Evolutionary conservation across 2,329 filamentous ascomycete species (phyloP), one percentile per base, ranked within the genome.

Genomic region (Periconia digitata): DNA sequence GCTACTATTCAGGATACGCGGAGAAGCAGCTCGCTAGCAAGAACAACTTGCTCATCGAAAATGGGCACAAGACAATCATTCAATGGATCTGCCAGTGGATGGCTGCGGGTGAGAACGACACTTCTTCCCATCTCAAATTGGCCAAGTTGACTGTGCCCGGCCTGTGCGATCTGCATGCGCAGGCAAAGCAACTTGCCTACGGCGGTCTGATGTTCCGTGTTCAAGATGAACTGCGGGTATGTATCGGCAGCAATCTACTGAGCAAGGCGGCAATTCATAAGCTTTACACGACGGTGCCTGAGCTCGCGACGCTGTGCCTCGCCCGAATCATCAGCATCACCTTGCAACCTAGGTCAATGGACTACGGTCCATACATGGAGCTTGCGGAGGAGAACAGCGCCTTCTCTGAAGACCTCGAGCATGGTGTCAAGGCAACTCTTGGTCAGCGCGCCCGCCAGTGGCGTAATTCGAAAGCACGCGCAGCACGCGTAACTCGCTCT

Each of bases 41-140:
- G n/a, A 18, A 38, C 0, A 16, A 39, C 16, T 44, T 63, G 4
- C 39, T 15, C 10, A 53, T 64, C 23, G 53, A 54, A 17, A 35
- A 53, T 41, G 54, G 54, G 20, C 27, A 37, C 8, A 62, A 59
- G 50, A 38, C 48, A 13, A 44, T 45, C 23, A 22, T 63, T 12
- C 23, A 42, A 8, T 62, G 59, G 54, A 59, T 64, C 37, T 64
- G 63, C 47, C 54, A 49, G 24, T 62, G 56, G 44, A 60, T 63
- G 57, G 51, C 56, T 1, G 49, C 53, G n/a, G 55, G 55, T 17
- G 55, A 59, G 40, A 44, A 42, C 3, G 56, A 58, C 27, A 35
- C 46, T 2, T 7, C 35, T 3, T 48, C 42, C 17, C 18, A 18
- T 4, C 3, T 38, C 1, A 47, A 50, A 20, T 53, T 64, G 37